A percentile compares a stretch with the other conserved stretches of the same genome.
Evolutionary conservation across 225 moss, liverwort and hornwort species (phyloP).

Genomic region (Polytrichum formosum): DNA sequence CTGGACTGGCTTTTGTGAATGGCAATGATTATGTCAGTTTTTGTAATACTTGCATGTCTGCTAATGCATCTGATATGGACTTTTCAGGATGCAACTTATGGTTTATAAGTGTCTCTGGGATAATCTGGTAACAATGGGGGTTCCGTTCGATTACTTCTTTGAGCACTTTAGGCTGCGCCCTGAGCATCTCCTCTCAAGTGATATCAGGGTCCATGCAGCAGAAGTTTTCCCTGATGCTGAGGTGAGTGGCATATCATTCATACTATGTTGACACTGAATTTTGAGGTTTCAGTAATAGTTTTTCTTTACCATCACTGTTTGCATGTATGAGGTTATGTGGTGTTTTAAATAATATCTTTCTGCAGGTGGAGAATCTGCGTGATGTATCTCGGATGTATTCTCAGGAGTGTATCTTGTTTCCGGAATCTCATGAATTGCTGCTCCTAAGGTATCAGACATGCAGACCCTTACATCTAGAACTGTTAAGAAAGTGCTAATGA

Average conservation of each 20-base stretch:
- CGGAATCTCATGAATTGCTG: slow-evolving; percentile 65
- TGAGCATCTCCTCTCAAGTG: slow-evolving; percentile 65
- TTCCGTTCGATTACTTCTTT: slow-evolving; percentile 68
- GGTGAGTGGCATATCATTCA: slow-evolving; percentile 26
- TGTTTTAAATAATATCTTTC: background rate
- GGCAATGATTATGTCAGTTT: too few species aligned
- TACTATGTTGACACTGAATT: background rate
- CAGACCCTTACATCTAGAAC: background rate
- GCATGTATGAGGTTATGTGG: background rate
- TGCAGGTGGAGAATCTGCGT: slow-evolving; percentile 61
- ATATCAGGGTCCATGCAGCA: slow-evolving; percentile 64
- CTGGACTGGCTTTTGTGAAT: too few species aligned
- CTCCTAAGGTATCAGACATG: slow-evolving; percentile 59
- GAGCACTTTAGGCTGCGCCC: slow-evolving; percentile 73
- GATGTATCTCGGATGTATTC: slow-evolving; percentile 59
- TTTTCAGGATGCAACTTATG: slow-evolving; percentile 91
- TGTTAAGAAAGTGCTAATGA: too few species aligned
- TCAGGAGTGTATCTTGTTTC: slow-evolving; percentile 49
- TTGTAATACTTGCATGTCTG: too few species aligned
- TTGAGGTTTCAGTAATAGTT: background rate
- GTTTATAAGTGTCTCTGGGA: slow-evolving; percentile 93
- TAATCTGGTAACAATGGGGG: slow-evolving; percentile 57
- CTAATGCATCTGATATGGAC: background rate
- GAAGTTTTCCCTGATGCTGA: slow-evolving; percentile 54
- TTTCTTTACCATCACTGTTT: background rate